Base-by-base conservation (phyloP, 345 rosid genomes). In the Garcia nutans region DNA sequence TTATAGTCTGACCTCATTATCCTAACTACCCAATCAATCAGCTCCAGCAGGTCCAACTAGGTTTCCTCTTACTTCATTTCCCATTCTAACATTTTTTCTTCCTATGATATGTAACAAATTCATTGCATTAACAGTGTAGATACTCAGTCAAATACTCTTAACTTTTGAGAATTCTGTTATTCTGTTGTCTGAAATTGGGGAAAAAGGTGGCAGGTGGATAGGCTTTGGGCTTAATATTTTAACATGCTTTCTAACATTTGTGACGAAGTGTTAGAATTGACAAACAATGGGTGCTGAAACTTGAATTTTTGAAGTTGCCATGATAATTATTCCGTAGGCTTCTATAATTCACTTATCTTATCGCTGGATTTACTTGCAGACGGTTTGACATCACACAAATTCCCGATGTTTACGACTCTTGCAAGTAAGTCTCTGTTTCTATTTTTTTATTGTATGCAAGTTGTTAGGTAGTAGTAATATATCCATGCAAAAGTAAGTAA, bases 401-500 rank as follows among this genome's bases (percentile, higher is more conserved):
- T 84, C 98, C 99, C 58, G 99, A 96, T 86, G 93, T 96, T 82
- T 96, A 96, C 68, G 99, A 96, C 89, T 96, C 99, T 22, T 93
- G 97, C 99, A 96, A 96, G 99, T 96, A 88, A 91, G 99, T 84
- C 73, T 55, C 63, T 77, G 33, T 73, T 81, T 58, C 76, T 65
- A 68, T 20, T 52, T 10, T 50, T 22, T 71, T 70, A 10, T 16
- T 41, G 56, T 55, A 23, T 69, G 62, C 55, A 19, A 55, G 63
- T 47, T 42, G 42, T 59, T 47, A 10, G 42, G 52, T 31, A 45
- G 67, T 79, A 54, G 47, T 77, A n/a, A 22, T 70, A 17, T 52
- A 23, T 58, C 37, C 65, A 15, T 17, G 52, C 24, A 41, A 13
- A 52, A n/a, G 31, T 49, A 31, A 52, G 41, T 6, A 37, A 37